Base-by-base conservation (phyloP, 2,329 filamentous ascomycete genomes). In the Lecanoromycetidae sp. region DNA sequence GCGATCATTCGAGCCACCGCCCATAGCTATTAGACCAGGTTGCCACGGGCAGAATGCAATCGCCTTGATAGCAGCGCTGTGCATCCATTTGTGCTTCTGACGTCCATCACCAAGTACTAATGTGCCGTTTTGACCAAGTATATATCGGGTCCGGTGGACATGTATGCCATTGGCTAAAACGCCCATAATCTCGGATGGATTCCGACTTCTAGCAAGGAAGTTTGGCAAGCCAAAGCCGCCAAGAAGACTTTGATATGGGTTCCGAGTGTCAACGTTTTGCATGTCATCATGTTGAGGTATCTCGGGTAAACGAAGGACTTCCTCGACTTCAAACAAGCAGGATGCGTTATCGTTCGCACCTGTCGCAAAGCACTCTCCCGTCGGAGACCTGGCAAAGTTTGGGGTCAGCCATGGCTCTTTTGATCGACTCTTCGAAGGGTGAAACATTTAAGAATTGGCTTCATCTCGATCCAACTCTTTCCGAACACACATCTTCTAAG, bases 21-120 rank as follows among this genome's bases (percentile, higher is more conserved):
- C 87, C 1, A 90, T 93, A 12, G 91, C 91, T 32, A 98, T 66
- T 4, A 98, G 73, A 3, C 82, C 84, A 20, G 84, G 77, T 48
- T 90, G 84, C 90, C 88, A 98, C 0, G 91, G 90, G 53, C 90
- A 94, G 64, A 96, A 96, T 2, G 91, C 87, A 56, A 96, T 91
- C 26, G 91, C 91, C 64, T 98, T 98, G 55, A 96, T 84, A 2
- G 91, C 91, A 0, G 90, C 90, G 22, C 78, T 78, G 61, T 98
- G 87, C 9, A 71, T 63, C 76, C 87, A 91, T 26, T 75, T 75
- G 61, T 94, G 79, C 56, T 75, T 81, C 57, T 84, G 78, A 25
- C 71, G 66, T 5, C 77, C 77, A 5, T 66, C 58, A 2, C 67
- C 67, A 22, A 85, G 63, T 20, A 70, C 65, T 15, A 72, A 66